Base-by-base conservation (phyloP, 495 filamentous ascomycete genomes). In the Penicillium angulare region DNA sequence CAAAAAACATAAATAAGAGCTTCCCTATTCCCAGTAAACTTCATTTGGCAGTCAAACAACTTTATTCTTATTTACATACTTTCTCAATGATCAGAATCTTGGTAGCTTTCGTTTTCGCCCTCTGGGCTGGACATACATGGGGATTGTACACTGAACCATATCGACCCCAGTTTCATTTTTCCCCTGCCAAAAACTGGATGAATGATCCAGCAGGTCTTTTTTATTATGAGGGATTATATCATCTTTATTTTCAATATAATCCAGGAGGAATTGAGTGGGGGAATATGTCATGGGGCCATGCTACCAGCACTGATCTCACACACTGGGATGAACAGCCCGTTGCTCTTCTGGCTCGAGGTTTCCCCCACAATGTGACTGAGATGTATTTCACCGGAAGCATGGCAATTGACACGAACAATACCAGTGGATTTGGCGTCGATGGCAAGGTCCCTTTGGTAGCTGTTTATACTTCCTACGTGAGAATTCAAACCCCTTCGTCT, bases 341-440 rank as follows among this genome's bases (percentile, higher is more conserved):
- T 34, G 72, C 71, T 13, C 57, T 76, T 3, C 62, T 61, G 23
- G 61, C 69, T 13, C 55, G 60, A 12, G 72, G 71, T 24, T 81
- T 66, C 39, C 75, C 76, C 3, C 52, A 59, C 27, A 75, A 70
- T 21, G 57, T 73, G 27, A 71, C 69, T 7, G 73, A 75, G 55
- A 74, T 73, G 57, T 76, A 79, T 44, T 84, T 79, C 58, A 73
- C 73, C 15, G 81, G 80, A 9, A 76, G 69, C 50, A 70, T 68
- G 18, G 74, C 83, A 7, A 63, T 78, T 26, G 79, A 84, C 52
- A 60, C 57, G 16, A 69, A 79, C 50, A 84, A 85, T 54, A 81
- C 79, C 3, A 82, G 79, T 45, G 77, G 78, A 0, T 79, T 83
- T 65, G 80, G 82, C 32, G 62, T 63, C 0, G 64, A 72, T 36